Evolutionary conservation across 768 basidiomycete genomes (phyloP), one percentile per base, ranked within the genome.

Genomic region (Ramaria rubella): DNA sequence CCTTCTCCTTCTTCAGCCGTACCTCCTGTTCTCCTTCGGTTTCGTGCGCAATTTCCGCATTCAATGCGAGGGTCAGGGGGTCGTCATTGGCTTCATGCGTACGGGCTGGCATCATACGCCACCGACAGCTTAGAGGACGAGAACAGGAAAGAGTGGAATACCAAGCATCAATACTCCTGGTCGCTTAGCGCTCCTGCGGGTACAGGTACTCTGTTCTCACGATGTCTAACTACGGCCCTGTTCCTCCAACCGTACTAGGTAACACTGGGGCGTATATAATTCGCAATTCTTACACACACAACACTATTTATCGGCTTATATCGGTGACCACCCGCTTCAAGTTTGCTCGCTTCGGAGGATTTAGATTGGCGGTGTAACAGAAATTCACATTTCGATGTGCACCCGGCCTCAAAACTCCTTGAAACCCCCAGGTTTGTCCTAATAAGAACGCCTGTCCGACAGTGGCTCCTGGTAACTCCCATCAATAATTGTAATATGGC

Each of bases 1-100:
- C 79, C 0, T 76, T 76, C 68, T 90, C 89, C 4, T 76, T 77
- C 12, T 68, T 70, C 63, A 87, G 80, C 31, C 89, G 76, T 17
- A 70, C 68, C 34, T 73, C 72, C 40, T 78, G 79, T 59, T 83
- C 76, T 24, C 79, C 77, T 1, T 75, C 71, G 0, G 85, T 80
- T 63, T 90, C 89, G 63, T 82, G 26, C 23, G 26, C 55, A 33
- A 56, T 49, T 23, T 45, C 43, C 11, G 24, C 55, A 17, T 56
- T n/a, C 14, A 56, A 45, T 14, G 55, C 55, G 24, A 2, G 55
- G 44, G 55, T 56, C 17, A 56, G 17, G 17, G 55, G 55, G 24
- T 56, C 55, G 55, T 56, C 55, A 21, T 8, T 44, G 29, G 44
- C 19, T 3, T 45, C 43, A 29, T 56, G 55, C 15, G 55, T 56